These are phyloP conservation scores for Beauveria sp. DNA, from an alignment of 2,329 filamentous ascomycete genomes.

Conservation along the genomic window DNA sequence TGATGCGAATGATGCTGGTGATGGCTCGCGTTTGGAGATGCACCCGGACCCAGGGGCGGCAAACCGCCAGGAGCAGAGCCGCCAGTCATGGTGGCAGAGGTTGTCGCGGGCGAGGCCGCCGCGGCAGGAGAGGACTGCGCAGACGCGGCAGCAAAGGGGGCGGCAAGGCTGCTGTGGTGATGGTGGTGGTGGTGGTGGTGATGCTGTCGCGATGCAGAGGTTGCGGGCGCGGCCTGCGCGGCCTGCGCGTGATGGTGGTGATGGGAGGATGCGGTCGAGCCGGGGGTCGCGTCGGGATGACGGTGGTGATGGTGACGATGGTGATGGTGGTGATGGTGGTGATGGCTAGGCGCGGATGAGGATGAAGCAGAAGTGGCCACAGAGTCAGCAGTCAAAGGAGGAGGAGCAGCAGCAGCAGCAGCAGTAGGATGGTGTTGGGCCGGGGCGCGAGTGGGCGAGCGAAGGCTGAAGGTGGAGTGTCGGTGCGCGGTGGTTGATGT, in stretches of 20 bases:
- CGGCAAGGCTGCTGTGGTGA: slow-evolving; percentile 14
- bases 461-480: slow-evolving; percentile 39
- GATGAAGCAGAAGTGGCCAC: not conserved
- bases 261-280: slow-evolving; percentile 19
- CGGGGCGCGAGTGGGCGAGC: slow-evolving; percentile 35
- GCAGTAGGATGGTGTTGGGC: slow-evolving; percentile 18
- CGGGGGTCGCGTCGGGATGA: slow-evolving; percentile 11
- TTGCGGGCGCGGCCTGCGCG: not conserved
- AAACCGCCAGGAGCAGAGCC: slow-evolving; percentile 9
- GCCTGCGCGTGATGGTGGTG: slow-evolving; percentile 15
- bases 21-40: slow-evolving; percentile 13
- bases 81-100: slow-evolving; percentile 8
- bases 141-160: slow-evolving; percentile 13
- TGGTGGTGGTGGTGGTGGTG: slow-evolving; percentile 13
- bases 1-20: slow-evolving; percentile 10
- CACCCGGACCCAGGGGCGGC: slow-evolving; percentile 2
- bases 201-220: slow-evolving; percentile 5
- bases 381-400: not conserved
- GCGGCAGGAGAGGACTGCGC: slow-evolving; percentile 4
- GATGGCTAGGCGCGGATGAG: slow-evolving; percentile 14
- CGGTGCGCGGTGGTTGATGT: slow-evolving; percentile 23
- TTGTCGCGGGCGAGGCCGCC: slow-evolving; percentile 2
- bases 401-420: not conserved
- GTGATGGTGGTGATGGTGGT: slow-evolving; percentile 22
- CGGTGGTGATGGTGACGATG: slow-evolving; percentile 21